Evolutionary conservation across 495 filamentous ascomycete genomes (phyloP).

Genomic region (Articulospora tetracladia): DNA sequence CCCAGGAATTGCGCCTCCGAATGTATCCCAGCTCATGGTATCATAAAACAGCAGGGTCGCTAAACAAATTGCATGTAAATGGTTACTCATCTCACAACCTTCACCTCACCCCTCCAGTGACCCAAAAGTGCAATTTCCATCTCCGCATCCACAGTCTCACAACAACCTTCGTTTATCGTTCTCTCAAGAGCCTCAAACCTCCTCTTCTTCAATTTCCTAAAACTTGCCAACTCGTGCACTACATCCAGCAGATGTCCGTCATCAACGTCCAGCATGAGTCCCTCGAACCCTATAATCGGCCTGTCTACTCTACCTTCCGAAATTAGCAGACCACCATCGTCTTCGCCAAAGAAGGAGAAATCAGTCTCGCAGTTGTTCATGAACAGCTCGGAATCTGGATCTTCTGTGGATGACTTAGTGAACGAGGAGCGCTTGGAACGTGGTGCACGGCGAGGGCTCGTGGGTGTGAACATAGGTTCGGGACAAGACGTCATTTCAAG

Average conservation of each 20-base stretch:
- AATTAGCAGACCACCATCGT: constrained; percentile 49
- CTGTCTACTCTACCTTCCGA: constrained; percentile 14
- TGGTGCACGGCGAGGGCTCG: constrained; percentile 28
- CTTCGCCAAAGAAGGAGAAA: constrained; percentile 63
- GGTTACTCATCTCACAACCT: constrained; percentile 10
- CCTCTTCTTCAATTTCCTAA: constrained; percentile 14
- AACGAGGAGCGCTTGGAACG: constrained; percentile 25
- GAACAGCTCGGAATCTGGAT: constrained; percentile 55
- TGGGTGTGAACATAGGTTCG: constrained; percentile 7
- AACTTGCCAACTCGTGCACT: constrained; percentile 8
- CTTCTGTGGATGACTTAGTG: constrained; percentile 55
- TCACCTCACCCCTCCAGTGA: constrained; percentile 21
- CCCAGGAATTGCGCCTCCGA: not conserved
- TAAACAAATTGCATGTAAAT: not conserved
- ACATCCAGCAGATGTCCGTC: constrained; percentile 14
- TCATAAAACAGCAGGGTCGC: not conserved
- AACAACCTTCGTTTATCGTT: not conserved
- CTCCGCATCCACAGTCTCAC: not conserved
- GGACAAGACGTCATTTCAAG: constrained; percentile 49
- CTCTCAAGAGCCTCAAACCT: not conserved
- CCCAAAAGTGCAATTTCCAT: constrained; percentile 13
- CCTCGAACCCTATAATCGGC: not conserved
- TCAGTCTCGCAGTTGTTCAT: constrained; percentile 57
- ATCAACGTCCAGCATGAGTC: constrained; percentile 7
- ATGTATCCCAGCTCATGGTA: not conserved